Evolutionary conservation across 2,329 filamentous ascomycete species (phyloP), one percentile per base, ranked within the genome.

Genomic region (Cladophialophora bantiana): DNA sequence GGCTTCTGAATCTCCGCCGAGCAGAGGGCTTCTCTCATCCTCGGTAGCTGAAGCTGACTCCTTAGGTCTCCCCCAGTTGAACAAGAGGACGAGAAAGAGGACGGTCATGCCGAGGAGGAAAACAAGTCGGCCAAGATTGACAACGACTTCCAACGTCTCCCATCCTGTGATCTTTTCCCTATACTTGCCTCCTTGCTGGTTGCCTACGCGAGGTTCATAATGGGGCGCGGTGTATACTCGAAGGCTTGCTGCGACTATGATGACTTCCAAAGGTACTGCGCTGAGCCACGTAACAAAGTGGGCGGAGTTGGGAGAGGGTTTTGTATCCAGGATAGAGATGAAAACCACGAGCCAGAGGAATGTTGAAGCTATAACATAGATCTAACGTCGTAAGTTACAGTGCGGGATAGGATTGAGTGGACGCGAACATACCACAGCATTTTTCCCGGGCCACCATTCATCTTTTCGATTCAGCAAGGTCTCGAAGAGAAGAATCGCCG

Each of bases 291-390:
- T 89, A 55, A 90, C 79, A 64, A 94, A 86, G 78, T 97, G 93
- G 61, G 92, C 89, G 55, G 89, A 82, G 58, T 90, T 94, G 0
- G 95, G 95, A 12, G 91, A 91, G 38, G 92, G 89, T 69, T 87
- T 88, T 75, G 90, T 91, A 78, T 97, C 94, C 74, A 96, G 84
- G 65, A 98, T 86, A 35, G 93, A 93, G 74, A 97, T 90, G 71
- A 96, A 85, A 71, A 97, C 86, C 72, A 97, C 89, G 58, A 91
- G 85, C 81, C 96, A 95, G 70, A 95, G 88, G 83, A 96, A 97
- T 71, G 93, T 90, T 53, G 92, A 90, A 62, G 90, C 92, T 64
- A 92, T 86, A 70, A 96, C 83, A 78, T 96, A 96, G 75, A 96
- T 90, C 93, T 97, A 66, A 35, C 59, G 18, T 64, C 48, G 50